Evolutionary conservation across 1,284 basidiomycete genomes (phyloP).

Genomic region (Rhodotorula sp.): DNA sequence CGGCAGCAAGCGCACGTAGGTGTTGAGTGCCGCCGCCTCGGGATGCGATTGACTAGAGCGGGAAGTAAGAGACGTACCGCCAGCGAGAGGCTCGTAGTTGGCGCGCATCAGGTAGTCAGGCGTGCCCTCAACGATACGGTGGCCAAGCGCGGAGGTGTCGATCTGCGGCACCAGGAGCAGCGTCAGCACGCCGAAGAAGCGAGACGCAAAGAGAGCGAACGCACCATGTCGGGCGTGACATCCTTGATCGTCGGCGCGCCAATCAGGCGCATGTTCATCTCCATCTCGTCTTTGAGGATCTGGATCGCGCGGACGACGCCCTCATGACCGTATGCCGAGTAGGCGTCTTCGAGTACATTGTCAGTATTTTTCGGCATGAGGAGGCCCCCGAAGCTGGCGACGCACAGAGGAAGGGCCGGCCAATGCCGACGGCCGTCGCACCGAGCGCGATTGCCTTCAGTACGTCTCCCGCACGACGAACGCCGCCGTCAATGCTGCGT

Average conservation of each 20-base stretch:
- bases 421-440: slow-evolving; percentile 72
- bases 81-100: slow-evolving; percentile 39
- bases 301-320: slow-evolving; percentile 52
- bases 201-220: not conserved
- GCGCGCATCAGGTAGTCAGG: slow-evolving; percentile 36
- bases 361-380: not conserved
- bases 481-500: slow-evolving; percentile 76
- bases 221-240: slow-evolving; percentile 79
- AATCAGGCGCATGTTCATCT: slow-evolving; percentile 75
- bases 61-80: not conserved
- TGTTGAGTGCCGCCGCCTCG: no score
- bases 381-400: no score
- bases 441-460: slow-evolving; percentile 87
- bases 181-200: not conserved
- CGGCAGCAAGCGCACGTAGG: no score
- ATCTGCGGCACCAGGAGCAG: slow-evolving; percentile 8
- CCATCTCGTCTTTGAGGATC: slow-evolving; percentile 76
- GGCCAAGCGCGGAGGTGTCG: slow-evolving; percentile 24
- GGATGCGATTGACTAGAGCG: no score
- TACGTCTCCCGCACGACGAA: slow-evolving; percentile 83
- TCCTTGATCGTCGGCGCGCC: slow-evolving; percentile 78
- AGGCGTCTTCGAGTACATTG: slow-evolving; percentile 69
- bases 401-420: slow-evolving; percentile 60
- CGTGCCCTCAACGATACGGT: slow-evolving; percentile 19
- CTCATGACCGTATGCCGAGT: slow-evolving; percentile 80